These are phyloP conservation scores for Backusella mclennaniae DNA, from an alignment of 192 early-diverging fungal species.

Conservation along the genomic window DNA sequence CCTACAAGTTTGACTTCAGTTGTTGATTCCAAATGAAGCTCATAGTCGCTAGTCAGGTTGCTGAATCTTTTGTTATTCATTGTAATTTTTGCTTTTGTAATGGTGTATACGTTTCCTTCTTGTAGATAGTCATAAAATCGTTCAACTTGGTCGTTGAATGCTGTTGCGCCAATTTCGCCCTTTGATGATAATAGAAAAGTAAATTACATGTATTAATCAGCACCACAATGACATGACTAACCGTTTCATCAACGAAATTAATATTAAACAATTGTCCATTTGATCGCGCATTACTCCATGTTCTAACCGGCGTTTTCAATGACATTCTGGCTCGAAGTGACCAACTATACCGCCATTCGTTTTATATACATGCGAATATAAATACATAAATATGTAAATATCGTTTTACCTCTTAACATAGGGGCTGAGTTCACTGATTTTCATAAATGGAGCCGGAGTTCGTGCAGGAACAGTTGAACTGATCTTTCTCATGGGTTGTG, in stretches of 20 bases:
- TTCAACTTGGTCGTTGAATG: conserved; percentile 87
- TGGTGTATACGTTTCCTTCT: conserved; percentile 71
- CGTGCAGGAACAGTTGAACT: conserved; percentile 24
- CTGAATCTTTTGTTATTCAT: conserved; percentile 83
- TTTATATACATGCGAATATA: too few relatives aligned
- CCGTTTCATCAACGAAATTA: conserved; percentile 84
- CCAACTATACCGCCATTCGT: conserved; percentile 57
- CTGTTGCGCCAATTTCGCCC: conserved; percentile 94
- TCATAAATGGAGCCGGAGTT: conserved; percentile 34
- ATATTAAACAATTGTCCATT: conserved; percentile 87
- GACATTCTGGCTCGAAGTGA: conserved; percentile 89
- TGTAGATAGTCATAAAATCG: conserved; percentile 73
- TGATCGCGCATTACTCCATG: conserved; percentile 75
- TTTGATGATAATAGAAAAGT: conserved; percentile 18
- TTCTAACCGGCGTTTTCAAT: conserved; percentile 78
- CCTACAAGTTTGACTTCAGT: conserved; percentile 58
- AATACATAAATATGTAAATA: background rate
- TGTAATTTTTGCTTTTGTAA: conserved; percentile 78
- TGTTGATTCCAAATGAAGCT: conserved; percentile 75
- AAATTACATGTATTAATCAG: background rate
- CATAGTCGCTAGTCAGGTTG: conserved; percentile 87
- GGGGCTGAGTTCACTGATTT: conserved; percentile 77
- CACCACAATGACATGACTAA: conserved; percentile 37
- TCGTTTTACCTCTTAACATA: conserved; percentile 75
- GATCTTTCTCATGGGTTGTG: conserved; percentile 24